Evolutionary conservation across 179 eudicot genomes (phyloP).

Genomic region (Sideroxylon spinosum): DNA sequence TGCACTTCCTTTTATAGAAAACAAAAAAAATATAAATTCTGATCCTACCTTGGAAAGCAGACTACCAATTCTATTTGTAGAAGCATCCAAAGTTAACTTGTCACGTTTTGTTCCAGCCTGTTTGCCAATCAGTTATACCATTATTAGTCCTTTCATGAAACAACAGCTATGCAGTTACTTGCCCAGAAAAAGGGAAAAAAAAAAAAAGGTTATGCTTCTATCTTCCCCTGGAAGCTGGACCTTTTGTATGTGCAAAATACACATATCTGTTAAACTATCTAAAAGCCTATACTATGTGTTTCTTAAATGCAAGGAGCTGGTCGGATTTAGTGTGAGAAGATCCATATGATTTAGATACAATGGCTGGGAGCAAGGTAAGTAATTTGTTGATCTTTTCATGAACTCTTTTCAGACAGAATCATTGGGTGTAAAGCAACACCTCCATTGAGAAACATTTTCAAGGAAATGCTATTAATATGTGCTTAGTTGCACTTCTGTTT

Average conservation of each 20-base stretch:
- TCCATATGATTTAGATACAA: background rate
- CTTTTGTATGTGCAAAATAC: background rate
- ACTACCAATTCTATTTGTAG: slow-evolving; percentile 62
- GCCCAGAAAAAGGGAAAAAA: no score
- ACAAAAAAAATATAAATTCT: background rate
- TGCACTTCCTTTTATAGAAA: background rate
- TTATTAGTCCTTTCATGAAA: slow-evolving; percentile 2
- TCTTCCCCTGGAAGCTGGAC: no score
- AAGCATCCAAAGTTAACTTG: slow-evolving; percentile 57
- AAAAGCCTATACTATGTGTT: background rate
- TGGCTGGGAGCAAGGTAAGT: background rate
- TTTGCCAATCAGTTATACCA: background rate
- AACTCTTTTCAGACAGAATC: background rate
- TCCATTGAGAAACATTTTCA: background rate
- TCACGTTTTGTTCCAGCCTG: slow-evolving; percentile 74
- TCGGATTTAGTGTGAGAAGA: background rate
- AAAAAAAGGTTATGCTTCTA: no score
- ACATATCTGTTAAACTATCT: background rate
- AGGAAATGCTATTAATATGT: background rate
- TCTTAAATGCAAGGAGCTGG: slow-evolving; percentile 4
- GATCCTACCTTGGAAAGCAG: slow-evolving; percentile 65
- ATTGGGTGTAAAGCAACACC: background rate
- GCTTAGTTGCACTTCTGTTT: background rate
- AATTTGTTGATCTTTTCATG: background rate
- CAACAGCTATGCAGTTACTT: background rate